Conservation (phyloP, 2,329 filamentous ascomycete species). For the Paecilomyces variotii region DNA sequence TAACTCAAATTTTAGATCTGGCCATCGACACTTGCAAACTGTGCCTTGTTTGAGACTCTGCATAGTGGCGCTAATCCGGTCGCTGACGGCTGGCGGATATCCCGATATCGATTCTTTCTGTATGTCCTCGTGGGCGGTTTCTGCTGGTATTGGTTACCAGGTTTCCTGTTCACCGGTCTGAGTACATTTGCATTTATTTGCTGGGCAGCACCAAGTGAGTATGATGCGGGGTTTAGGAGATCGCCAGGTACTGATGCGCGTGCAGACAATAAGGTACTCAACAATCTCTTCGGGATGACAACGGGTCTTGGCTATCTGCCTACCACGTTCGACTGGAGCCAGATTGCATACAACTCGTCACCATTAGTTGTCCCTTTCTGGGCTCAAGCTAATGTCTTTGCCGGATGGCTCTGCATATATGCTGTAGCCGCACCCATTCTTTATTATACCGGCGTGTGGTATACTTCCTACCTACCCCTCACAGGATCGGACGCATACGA, state of each 20-base stretch:
- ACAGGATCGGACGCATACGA: constrained; percentile 21
- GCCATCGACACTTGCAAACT: constrained; percentile 27
- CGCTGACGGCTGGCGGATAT: constrained; percentile 27
- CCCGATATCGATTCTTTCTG: constrained; percentile 18
- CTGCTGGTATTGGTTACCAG: constrained; percentile 21
- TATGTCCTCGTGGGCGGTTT: constrained; percentile 13
- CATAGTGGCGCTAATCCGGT: constrained; percentile 26
- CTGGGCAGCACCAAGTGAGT: constrained; percentile 36
- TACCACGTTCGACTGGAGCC: constrained; percentile 46
- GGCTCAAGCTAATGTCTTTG: constrained; percentile 32
- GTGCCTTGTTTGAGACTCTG: constrained; percentile 25
- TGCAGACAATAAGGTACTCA: constrained; percentile 28
- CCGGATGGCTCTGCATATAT: constrained; percentile 28
- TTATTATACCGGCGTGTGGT: constrained; percentile 24
- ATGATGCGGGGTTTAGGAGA: constrained; percentile 9
- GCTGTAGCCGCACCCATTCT: constrained; percentile 26
- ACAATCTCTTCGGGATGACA: constrained; percentile 31
- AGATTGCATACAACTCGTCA: constrained; percentile 18
- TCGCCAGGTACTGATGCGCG: constrained; percentile 27
- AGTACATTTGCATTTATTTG: constrained; percentile 28
- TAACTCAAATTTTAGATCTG: constrained; percentile 16
- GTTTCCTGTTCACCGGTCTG: constrained; percentile 21
- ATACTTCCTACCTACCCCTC: constrained; percentile 19
- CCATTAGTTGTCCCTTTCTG: constrained; percentile 26
- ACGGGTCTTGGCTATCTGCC: constrained; percentile 41